phyloP scores from a whole-genome alignment of 306 rosid species.

The Begonia peltatifolia region DNA sequence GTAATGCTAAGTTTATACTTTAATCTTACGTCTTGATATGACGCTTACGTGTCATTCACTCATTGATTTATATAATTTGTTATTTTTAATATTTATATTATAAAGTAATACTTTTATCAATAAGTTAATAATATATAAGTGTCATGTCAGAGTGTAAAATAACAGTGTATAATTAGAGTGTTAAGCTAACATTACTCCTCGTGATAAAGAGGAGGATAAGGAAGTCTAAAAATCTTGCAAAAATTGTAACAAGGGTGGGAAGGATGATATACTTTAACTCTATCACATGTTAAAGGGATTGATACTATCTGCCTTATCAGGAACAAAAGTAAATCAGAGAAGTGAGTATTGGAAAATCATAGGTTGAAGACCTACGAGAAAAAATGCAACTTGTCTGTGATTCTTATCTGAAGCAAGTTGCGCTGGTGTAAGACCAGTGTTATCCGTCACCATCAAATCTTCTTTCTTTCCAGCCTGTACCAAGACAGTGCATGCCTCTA shows the following conservation, averaged over 20 bases:
- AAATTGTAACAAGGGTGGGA: not conserved
- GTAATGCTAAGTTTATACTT: not conserved
- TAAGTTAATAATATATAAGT: too few relatives aligned
- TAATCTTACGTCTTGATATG: not conserved
- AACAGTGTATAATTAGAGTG: too few relatives aligned
- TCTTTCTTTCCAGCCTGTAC: slow-evolving; percentile 98
- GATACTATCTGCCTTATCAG: not conserved
- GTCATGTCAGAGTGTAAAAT: too few relatives aligned
- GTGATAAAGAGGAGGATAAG: not conserved
- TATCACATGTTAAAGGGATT: too few relatives aligned
- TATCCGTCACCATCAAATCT: slow-evolving; percentile 79
- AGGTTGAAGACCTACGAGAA: slow-evolving; percentile 70
- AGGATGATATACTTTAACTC: not conserved
- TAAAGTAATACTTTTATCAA: too few relatives aligned
- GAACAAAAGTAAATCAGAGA: not conserved
- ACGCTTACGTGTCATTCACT: too few relatives aligned
- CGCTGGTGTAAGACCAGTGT: slow-evolving; percentile 95
- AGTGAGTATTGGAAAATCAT: slow-evolving; percentile 16
- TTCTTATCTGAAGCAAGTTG: slow-evolving; percentile 94
- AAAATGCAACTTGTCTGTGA: slow-evolving; percentile 98
- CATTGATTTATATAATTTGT: not conserved
- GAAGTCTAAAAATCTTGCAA: not conserved
- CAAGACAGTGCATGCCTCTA: slow-evolving; percentile 95
- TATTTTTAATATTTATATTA: not conserved
- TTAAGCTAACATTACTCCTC: too few relatives aligned